phyloP scores from a whole-genome alignment of 2,329 filamentous ascomycete species.

The Juglanconis oblonga region DNA sequence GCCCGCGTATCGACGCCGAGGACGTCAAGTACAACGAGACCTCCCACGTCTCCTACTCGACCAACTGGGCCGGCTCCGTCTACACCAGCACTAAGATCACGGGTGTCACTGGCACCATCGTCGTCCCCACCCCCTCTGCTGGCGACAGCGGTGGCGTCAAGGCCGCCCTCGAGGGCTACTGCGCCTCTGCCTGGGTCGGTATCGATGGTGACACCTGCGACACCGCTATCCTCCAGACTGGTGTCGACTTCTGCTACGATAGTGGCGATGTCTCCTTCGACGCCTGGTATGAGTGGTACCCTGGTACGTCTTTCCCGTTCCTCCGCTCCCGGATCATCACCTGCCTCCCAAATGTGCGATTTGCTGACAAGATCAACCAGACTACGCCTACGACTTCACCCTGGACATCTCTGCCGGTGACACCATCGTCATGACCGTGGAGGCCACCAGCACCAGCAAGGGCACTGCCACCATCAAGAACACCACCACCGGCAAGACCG shows the following conservation, averaged over 20 bases:
- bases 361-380: conserved; percentile 15
- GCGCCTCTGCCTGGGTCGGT: conserved; percentile 55
- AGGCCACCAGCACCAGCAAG: conserved; percentile 36
- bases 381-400: conserved; percentile 38
- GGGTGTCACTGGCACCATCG: conserved; percentile 49
- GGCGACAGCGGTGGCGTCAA: conserved; percentile 33
- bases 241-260: conserved; percentile 52
- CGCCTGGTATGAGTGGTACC: conserved; percentile 61
- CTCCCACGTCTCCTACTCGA: conserved; percentile 9
- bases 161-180: conserved; percentile 22
- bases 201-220: conserved; percentile 59
- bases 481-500: conserved; percentile 44
- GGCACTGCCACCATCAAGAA: conserved; percentile 47
- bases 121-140: conserved; percentile 45
- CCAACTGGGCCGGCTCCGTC: conserved; percentile 58
- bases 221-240: conserved; percentile 54
- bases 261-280: conserved; percentile 42
- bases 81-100: conserved; percentile 47
- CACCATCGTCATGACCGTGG: conserved; percentile 26
- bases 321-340: not conserved
- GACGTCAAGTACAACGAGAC: conserved; percentile 6
- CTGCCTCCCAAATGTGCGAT: too few relatives aligned
- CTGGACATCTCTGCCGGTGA: conserved; percentile 20
- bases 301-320: conserved; percentile 40
- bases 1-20: conserved; percentile 4